Percentiles rank a stretch among this genome's conserved stretches.
Conservation (phyloP, 495 filamentous ascomycete genomes). For the Penicillium waksmanii region DNA sequence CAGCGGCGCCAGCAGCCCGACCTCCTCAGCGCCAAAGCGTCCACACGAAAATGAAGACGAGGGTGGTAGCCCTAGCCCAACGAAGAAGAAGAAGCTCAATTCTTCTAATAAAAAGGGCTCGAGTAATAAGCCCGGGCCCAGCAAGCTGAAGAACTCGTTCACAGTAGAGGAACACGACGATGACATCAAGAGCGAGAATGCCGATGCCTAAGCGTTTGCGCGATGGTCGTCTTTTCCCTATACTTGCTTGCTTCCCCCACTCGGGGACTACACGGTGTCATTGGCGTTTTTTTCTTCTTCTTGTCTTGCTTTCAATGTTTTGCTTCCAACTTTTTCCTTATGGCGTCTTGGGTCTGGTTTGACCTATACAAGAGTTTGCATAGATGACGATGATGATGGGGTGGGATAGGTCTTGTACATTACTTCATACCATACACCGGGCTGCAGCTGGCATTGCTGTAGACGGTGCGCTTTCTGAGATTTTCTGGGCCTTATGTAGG, state of each 20-base stretch:
- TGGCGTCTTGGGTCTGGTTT: constrained; percentile 32
- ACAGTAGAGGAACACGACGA: constrained; percentile 36
- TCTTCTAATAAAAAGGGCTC: constrained; percentile 47
- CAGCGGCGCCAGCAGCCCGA: constrained; percentile 40
- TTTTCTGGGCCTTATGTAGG: neutral
- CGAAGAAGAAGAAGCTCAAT: constrained; percentile 53
- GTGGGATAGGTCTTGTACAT: constrained; percentile 31
- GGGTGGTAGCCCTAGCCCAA: constrained; percentile 35
- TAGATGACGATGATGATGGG: constrained; percentile 37
- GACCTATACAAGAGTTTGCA: constrained; percentile 29
- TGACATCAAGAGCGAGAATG: constrained; percentile 35
- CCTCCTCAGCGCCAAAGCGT: constrained; percentile 43
- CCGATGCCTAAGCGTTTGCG: constrained; percentile 16
- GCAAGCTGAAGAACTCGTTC: constrained; percentile 50
- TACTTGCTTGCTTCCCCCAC: constrained; percentile 13
- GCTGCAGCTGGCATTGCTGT: constrained; percentile 17
- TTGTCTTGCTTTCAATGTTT: constrained; percentile 8
- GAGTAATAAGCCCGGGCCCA: constrained; percentile 45
- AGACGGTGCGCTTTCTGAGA: neutral
- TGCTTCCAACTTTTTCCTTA: constrained; percentile 10
- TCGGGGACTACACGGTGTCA: constrained; percentile 19
- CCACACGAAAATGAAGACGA: constrained; percentile 45
- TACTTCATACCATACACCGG: constrained; percentile 34
- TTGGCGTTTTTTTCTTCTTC: constrained; percentile 20
- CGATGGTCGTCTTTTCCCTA: neutral